A percentile compares a stretch with the other conserved stretches of the same genome.
Conservation (phyloP, 2,329 filamentous ascomycete genomes). For the Penicillium sp. region DNA sequence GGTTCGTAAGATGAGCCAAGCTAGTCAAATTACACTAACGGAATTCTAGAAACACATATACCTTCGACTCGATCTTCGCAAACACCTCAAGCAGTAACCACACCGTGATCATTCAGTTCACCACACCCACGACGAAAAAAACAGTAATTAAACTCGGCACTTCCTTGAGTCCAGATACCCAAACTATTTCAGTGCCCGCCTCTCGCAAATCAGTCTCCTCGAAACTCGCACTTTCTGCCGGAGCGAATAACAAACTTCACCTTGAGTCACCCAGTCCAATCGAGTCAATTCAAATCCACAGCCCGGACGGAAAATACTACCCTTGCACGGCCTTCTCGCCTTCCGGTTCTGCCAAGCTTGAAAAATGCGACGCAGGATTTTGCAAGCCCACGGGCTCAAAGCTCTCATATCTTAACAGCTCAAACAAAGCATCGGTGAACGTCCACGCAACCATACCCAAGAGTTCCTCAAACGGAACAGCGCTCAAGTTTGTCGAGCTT, state of each 20-base stretch:
- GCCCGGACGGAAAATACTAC: conserved; percentile 45
- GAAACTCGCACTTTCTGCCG: conserved; percentile 25
- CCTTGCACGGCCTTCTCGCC: conserved; percentile 43
- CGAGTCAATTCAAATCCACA: conserved; percentile 25
- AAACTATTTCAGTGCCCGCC: conserved; percentile 8
- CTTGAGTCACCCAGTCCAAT: conserved; percentile 23
- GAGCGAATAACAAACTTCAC: conserved; percentile 30
- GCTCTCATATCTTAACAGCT: conserved; percentile 43
- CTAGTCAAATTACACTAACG: background rate
- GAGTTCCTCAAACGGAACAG: conserved; percentile 24
- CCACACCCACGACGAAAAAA: background rate
- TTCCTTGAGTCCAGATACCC: background rate
- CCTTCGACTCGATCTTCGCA: conserved; percentile 32
- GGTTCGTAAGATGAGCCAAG: conserved; percentile 16
- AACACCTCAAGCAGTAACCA: conserved; percentile 33
- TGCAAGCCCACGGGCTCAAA: conserved; percentile 53
- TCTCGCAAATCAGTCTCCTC: conserved; percentile 13
- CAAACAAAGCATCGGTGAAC: conserved; percentile 36
- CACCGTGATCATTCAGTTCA: conserved; percentile 26
- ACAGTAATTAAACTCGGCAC: conserved; percentile 13
- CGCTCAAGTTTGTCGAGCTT: conserved; percentile 48
- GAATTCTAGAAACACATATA: conserved; percentile 8
- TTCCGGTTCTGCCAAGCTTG: conserved; percentile 39
- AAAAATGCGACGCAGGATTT: conserved; percentile 42
- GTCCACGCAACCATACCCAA: conserved; percentile 35